These are phyloP conservation scores for Coemansia sp. DNA, from an alignment of 192 early-diverging fungal species.

Conservation along the genomic window DNA sequence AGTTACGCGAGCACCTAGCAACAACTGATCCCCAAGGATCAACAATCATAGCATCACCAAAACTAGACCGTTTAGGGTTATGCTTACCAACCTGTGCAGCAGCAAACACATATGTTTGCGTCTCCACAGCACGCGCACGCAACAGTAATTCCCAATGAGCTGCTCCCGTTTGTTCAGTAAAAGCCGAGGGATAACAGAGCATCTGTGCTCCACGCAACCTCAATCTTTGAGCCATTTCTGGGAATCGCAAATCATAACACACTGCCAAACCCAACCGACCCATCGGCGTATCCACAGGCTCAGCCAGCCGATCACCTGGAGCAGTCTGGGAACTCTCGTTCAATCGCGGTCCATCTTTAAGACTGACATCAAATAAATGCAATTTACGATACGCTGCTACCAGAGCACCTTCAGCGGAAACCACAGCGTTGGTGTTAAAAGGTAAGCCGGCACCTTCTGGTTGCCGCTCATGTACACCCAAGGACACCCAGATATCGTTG, in stretches of 20 bases:
- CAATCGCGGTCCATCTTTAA: slow-evolving; percentile 42
- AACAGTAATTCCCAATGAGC: slow-evolving; percentile 84
- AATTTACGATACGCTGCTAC: slow-evolving; percentile 66
- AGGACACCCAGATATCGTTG: slow-evolving; percentile 63
- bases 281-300: slow-evolving; percentile 46
- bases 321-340: slow-evolving; percentile 21
- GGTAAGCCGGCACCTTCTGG: slow-evolving; percentile 21
- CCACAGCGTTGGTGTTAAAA: slow-evolving; percentile 68
- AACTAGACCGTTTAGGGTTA: slow-evolving; percentile 64
- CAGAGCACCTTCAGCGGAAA: slow-evolving; percentile 58
- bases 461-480: slow-evolving; percentile 79
- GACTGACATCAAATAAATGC: slow-evolving; percentile 74
- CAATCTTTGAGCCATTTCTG: slow-evolving; percentile 60
- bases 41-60: slow-evolving; percentile 79
- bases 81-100: slow-evolving; percentile 77
- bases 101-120: slow-evolving; percentile 77
- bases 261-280: slow-evolving; percentile 59
- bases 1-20: slow-evolving; percentile 57
- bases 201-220: slow-evolving; percentile 62
- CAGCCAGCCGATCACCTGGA: slow-evolving; percentile 16
- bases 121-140: slow-evolving; percentile 80
- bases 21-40: slow-evolving; percentile 80
- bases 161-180: slow-evolving; percentile 73
- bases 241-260: slow-evolving; percentile 84
- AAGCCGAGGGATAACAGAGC: slow-evolving; percentile 77